phyloP scores from a whole-genome alignment of 2,329 filamentous ascomycete species.

The Geosmithia flava region DNA sequence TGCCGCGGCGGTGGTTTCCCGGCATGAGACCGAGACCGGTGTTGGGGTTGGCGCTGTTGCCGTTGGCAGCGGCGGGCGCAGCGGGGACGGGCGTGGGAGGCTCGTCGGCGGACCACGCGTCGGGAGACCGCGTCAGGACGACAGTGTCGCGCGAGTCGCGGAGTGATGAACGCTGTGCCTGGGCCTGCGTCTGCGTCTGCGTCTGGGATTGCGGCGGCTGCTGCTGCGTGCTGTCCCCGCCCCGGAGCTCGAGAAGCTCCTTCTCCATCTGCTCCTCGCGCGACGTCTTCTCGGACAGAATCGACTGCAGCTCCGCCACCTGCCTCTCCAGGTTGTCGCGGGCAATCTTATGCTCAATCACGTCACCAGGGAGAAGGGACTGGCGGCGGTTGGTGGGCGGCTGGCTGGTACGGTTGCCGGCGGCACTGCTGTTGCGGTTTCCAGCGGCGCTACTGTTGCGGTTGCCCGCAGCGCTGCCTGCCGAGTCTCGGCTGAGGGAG shows the following conservation, averaged over 20 bases:
- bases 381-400: slow-evolving; percentile 4
- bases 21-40: background rate
- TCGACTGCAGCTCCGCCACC: slow-evolving; percentile 61
- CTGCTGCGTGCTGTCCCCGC: slow-evolving; percentile 18
- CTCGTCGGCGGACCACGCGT: slow-evolving; percentile 32
- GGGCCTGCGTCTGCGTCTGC: background rate
- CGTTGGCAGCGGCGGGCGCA: no score
- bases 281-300: slow-evolving; percentile 58
- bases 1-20: background rate
- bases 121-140: slow-evolving; percentile 39
- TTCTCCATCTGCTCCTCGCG: slow-evolving; percentile 80
- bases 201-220: background rate
- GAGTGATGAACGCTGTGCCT: slow-evolving; percentile 37
- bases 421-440: background rate
- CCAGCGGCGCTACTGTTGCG: background rate
- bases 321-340: slow-evolving; percentile 66
- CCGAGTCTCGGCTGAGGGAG: slow-evolving; percentile 70
- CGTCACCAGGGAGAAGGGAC: slow-evolving; percentile 21
- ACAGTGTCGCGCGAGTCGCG: slow-evolving; percentile 57
- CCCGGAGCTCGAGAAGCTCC: slow-evolving; percentile 58
- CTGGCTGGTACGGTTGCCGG: background rate
- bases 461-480: slow-evolving; percentile 21
- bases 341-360: slow-evolving; percentile 17
- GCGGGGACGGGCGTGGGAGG: slow-evolving; percentile 17
- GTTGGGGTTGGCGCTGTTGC: slow-evolving; percentile 25